Percentiles rank a stretch among this genome's conserved stretches.
Evolutionary conservation across 2,329 filamentous ascomycete genomes (phyloP).

Genomic region (Ophiostoma piceae): DNA sequence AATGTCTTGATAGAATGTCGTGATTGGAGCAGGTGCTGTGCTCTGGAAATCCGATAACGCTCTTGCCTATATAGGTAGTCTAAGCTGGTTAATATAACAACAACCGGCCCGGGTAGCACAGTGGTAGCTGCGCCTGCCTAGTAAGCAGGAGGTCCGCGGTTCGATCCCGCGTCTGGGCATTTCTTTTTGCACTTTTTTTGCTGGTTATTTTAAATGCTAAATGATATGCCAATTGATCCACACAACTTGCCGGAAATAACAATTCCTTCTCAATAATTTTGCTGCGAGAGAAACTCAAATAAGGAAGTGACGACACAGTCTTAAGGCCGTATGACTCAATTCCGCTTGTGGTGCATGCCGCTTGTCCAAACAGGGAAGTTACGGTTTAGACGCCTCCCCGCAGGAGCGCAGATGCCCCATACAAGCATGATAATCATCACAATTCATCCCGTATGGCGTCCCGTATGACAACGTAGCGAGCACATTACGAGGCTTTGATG

Average conservation of each 20-base stretch:
- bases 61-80: too few species aligned
- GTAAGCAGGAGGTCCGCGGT: conserved; percentile 17
- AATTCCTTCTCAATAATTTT: not conserved
- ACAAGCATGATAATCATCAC: not conserved
- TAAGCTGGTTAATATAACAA: not conserved
- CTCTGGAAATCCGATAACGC: too few species aligned
- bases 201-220: not conserved
- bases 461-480: not conserved
- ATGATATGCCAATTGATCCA: not conserved
- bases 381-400: not conserved
- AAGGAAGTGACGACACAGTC: not conserved
- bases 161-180: conserved; percentile 16
- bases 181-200: not conserved
- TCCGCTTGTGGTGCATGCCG: not conserved
- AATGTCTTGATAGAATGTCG: too few species aligned
- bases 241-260: not conserved
- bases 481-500: not conserved
- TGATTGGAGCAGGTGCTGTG: too few species aligned
- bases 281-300: not conserved
- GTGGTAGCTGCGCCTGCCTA: conserved; percentile 16
- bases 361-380: not conserved
- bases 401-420: not conserved
- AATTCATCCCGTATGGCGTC: not conserved
- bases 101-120: conserved; percentile 13
- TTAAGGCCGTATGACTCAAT: not conserved